These are phyloP conservation scores for Tetrahymena malaccensis DNA, from an alignment of 73 alveolate species.

Conservation along the genomic window DNA sequence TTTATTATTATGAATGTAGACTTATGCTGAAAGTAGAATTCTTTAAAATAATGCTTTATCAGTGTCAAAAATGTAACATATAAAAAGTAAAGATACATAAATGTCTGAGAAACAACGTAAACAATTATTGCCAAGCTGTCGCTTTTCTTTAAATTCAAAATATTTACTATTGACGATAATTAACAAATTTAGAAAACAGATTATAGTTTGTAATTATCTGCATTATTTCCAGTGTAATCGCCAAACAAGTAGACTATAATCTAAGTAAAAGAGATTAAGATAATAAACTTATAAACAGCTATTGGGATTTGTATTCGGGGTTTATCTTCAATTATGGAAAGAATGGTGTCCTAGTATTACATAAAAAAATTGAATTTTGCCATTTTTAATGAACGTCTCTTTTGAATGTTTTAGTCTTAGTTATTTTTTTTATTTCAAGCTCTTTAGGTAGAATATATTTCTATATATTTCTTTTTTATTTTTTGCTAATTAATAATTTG, in stretches of 20 bases:
- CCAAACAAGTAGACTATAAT: neutral
- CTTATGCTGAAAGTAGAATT: neutral
- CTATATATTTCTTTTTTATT: too few relatives aligned
- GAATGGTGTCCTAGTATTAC: neutral
- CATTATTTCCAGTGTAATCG: neutral
- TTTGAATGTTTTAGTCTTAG: too few relatives aligned
- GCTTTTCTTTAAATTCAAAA: neutral
- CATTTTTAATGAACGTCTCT: neutral
- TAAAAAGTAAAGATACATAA: neutral
- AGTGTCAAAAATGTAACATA: neutral
- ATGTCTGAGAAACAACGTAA: neutral
- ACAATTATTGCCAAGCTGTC: neutral
- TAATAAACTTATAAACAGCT: neutral
- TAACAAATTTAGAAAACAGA: neutral
- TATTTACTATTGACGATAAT: neutral
- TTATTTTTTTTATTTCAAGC: too few relatives aligned
- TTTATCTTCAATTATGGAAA: neutral
- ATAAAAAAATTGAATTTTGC: neutral
- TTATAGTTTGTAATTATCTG: neutral
- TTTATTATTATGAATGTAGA: neutral
- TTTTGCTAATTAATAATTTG: too few relatives aligned
- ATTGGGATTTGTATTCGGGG: neutral
- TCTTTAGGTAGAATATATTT: too few relatives aligned
- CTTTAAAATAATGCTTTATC: neutral
- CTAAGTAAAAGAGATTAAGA: neutral